Evolutionary conservation across 495 filamentous ascomycete genomes (phyloP), one percentile per base, ranked within the genome.

Genomic region (Darksidea phi): DNA sequence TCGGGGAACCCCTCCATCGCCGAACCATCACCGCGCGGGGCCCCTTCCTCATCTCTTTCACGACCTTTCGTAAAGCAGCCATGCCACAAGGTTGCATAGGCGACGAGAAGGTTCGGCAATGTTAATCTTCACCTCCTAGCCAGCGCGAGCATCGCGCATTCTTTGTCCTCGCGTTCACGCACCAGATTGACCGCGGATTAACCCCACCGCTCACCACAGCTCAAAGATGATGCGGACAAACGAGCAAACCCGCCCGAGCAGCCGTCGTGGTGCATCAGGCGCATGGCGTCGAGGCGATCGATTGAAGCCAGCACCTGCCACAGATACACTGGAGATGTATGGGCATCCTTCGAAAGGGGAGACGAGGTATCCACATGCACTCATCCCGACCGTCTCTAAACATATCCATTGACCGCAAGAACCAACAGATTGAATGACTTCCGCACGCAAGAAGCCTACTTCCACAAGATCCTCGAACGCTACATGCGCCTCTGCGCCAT

Each of bases 321-420:
- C 79, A 32, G 91, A 96, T 71, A 82, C 88, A 13, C 77, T 96
- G 28, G 87, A 90, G 58, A 77, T 76, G 38, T 87, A 91, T 57
- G 92, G 91, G 1, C 79, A 95, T 62, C 89, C 89, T 17, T 95
- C 91, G 0, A 96, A 95, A 68, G 92, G 92, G 11, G 92, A 97
- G 70, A 88, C 61, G 42, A 66, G 67, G 64, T 68, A 54, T n/a
- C n/a, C n/a, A n/a, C 17, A 20, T 48, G 13, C 38, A 6, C 51
- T 11, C 7, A 15, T 59, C n/a, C n/a, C 24, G 2, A 13, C 23
- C 18, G 10, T n/a, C 26, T 1, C 48, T 2, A 12, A 18, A 32
- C 8, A 1, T 6, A 24, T 45, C 51, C 15, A 41, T 21, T n/a
- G 21, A 2, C 6, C 23, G 4, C 53, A 37, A 5, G 28, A 41